Percentiles rank a stretch among this genome's conserved stretches.
These are phyloP conservation scores for Rhodomyrtus psidioides DNA, from an alignment of 441 rosid genomes.

Conservation along the genomic window DNA sequence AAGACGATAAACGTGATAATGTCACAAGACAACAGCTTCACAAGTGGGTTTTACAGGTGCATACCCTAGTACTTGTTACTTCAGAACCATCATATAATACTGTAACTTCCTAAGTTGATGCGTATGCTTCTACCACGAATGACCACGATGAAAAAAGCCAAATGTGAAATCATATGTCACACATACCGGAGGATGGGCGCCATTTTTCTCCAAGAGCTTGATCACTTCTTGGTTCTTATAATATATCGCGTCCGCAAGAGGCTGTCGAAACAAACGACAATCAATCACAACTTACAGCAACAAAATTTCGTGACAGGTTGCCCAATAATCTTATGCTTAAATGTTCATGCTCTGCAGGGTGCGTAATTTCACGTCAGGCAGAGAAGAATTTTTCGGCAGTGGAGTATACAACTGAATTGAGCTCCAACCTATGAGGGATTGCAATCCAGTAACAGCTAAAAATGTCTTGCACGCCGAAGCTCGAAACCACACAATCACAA, in stretches of 20 bases:
- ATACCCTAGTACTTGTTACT: background rate
- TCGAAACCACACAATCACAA: background rate
- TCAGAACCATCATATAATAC: background rate
- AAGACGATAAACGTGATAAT: background rate
- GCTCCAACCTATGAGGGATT: background rate
- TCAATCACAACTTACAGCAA: background rate
- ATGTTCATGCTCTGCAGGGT: background rate
- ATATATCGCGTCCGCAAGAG: slow-evolving; percentile 70
- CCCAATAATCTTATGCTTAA: background rate
- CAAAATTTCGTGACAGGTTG: background rate
- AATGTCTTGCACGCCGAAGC: background rate
- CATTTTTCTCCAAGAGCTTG: slow-evolving; percentile 59
- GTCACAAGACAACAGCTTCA: background rate
- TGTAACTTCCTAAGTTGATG: background rate
- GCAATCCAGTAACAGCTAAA: background rate
- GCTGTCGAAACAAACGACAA: slow-evolving; percentile 35
- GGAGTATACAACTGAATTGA: background rate
- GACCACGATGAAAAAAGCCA: background rate
- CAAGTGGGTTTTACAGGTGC: background rate
- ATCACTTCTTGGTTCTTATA: slow-evolving; percentile 65
- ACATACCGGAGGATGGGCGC: slow-evolving; percentile 56
- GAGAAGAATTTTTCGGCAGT: background rate
- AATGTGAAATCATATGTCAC: background rate
- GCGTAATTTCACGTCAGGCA: background rate
- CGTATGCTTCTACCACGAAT: background rate